These are phyloP conservation scores for Naegleria lovaniensis DNA, from an alignment of 208 protist genomes.

Conservation along the genomic window DNA sequence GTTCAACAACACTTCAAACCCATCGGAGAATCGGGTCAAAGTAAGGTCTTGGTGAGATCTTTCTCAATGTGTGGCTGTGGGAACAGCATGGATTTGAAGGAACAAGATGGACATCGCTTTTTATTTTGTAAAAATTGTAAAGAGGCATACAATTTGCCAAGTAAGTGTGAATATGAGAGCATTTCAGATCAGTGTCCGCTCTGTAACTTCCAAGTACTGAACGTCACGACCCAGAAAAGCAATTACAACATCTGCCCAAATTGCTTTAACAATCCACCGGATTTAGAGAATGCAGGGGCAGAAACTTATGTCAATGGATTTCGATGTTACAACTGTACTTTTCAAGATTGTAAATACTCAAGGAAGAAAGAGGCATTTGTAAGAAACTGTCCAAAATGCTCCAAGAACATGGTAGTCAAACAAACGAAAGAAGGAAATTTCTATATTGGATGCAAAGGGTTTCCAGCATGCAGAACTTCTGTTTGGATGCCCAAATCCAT, in stretches of 20 bases:
- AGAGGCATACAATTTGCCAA: not conserved
- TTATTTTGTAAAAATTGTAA: not conserved
- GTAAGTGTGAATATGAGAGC: slow-evolving; percentile 33
- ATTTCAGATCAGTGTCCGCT: slow-evolving; percentile 56
- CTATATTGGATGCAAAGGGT: not conserved
- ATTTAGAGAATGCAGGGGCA: not conserved
- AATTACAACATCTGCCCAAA: slow-evolving; percentile 63
- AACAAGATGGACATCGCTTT: not conserved
- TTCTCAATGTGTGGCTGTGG: slow-evolving; percentile 13
- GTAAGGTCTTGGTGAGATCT: not conserved
- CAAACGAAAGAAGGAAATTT: not conserved
- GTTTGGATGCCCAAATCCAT: not conserved
- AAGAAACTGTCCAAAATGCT: not conserved
- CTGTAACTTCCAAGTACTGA: slow-evolving; percentile 60
- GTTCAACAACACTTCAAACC: not conserved
- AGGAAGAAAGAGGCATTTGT: not conserved
- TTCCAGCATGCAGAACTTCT: not conserved
- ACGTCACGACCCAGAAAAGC: slow-evolving; percentile 59
- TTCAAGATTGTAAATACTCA: not conserved
- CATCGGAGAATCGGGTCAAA: not conserved
- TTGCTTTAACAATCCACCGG: slow-evolving; percentile 65
- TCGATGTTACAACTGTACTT: slow-evolving; percentile 11
- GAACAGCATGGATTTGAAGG: not conserved
- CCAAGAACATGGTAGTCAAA: not conserved
- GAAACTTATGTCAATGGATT: not conserved